Evolutionary conservation across 805 yeast species (phyloP).

Genomic region (Ogataea saltuana): DNA sequence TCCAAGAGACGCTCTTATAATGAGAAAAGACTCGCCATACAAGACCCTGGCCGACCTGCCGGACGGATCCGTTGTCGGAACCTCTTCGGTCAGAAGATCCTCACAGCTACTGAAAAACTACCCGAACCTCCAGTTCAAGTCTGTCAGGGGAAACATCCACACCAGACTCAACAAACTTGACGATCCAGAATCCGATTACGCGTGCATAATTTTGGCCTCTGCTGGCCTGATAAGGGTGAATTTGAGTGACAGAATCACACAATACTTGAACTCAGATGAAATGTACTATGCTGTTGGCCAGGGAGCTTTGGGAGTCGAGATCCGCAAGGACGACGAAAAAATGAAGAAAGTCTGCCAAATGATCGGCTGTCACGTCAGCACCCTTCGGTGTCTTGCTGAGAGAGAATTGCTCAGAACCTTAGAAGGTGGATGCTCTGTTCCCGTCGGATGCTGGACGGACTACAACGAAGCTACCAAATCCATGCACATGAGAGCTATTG

Average conservation of each 20-base stretch:
- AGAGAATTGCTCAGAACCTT: slow-evolving; percentile 81
- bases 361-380: slow-evolving; percentile 65
- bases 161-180: slow-evolving; percentile 85
- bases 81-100: slow-evolving; percentile 90
- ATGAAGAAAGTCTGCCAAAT: slow-evolving; percentile 59
- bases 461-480: slow-evolving; percentile 43
- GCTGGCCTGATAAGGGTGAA: slow-evolving; percentile 85
- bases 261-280: slow-evolving; percentile 65
- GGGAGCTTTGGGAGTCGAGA: slow-evolving; percentile 94
- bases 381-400: slow-evolving; percentile 83
- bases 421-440: slow-evolving; percentile 98
- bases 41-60: slow-evolving; percentile 74
- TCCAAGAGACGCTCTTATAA: slow-evolving; percentile 88
- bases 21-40: slow-evolving; percentile 66
- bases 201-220: slow-evolving; percentile 84
- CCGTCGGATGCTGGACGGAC: slow-evolving; percentile 82
- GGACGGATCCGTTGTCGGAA: slow-evolving; percentile 83
- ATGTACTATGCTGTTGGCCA: slow-evolving; percentile 99
- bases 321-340: slow-evolving; percentile 64
- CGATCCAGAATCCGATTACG: slow-evolving; percentile 52
- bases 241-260: slow-evolving; percentile 73
- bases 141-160: slow-evolving; percentile 80
- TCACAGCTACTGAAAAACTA: slow-evolving; percentile 81
- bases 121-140: slow-evolving; percentile 77
- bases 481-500: slow-evolving; percentile 65